Evolutionary conservation across 2,329 filamentous ascomycete genomes (phyloP), one percentile per base, ranked within the genome.

Genomic region (Cladosporium austrohemisphaericum): DNA sequence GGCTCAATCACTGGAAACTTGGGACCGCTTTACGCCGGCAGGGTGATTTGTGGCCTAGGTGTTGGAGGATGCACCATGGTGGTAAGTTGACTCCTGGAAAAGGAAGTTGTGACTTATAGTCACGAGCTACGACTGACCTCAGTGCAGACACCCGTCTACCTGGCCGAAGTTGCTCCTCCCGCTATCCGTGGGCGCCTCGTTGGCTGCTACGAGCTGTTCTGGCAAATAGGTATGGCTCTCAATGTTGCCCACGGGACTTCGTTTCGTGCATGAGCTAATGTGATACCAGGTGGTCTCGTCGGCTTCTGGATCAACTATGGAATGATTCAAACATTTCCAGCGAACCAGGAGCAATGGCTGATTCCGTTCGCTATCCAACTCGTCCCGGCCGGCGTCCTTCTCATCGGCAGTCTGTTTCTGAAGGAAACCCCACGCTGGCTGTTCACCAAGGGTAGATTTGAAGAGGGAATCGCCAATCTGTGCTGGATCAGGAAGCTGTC

Each of bases 91-190:
- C n/a, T n/a, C n/a, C n/a, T n/a, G n/a, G n/a, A n/a, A n/a, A n/a
- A n/a, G n/a, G n/a, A n/a, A n/a, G n/a, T n/a, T n/a, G n/a, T n/a
- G n/a, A n/a, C n/a, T n/a, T n/a, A n/a, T n/a, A n/a, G n/a, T n/a
- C n/a, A n/a, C n/a, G n/a, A n/a, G n/a, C n/a, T n/a, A n/a, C n/a
- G n/a, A 26, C 20, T 46, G 76, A 72, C 23, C 72, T 73, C 16
- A 77, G 74, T 78, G 61, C 69, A 81, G 54, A 76, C 60, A n/a
- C 80, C 79, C 5, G 80, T 83, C 52, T 83, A 80, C 66, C 80
- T 80, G 41, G 75, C 76, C 3, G 78, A 82, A 56, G 65, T 81
- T 28, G 66, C 79, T 4, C 79, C 79, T 5, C 78, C 78, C n/a
- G 76, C 78, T 4, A 76, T 83, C 50, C 74, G 79, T 53, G 79